A percentile compares a stretch with the other conserved stretches of the same genome.
Conservation (phyloP, 257 asterid genomes). For the Hygrophila difformis region DNA sequence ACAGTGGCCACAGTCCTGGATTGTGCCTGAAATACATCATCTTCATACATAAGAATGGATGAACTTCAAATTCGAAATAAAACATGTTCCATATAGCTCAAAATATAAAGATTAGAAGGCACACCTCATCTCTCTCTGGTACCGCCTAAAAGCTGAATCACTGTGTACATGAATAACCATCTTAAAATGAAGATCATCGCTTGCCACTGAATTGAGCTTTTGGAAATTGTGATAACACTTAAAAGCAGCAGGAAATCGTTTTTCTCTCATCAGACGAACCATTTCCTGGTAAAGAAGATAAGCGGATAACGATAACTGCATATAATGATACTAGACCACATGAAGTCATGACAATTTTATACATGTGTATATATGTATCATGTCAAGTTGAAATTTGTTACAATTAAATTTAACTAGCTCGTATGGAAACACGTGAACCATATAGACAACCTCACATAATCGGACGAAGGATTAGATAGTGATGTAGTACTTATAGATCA, state of each 20-base stretch:
- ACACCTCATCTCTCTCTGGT: conserved; percentile 96
- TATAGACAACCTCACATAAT: no score
- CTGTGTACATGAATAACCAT: conserved; percentile 92
- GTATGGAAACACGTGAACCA: no score
- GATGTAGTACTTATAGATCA: background rate
- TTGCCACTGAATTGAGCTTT: conserved; percentile 43
- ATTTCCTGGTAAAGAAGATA: conserved; percentile 59
- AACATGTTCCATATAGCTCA: conserved; percentile 12
- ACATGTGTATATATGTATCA: no score
- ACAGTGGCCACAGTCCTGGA: conserved; percentile 92
- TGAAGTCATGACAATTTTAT: no score
- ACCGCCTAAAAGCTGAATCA: conserved; percentile 84
- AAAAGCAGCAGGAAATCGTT: conserved; percentile 72
- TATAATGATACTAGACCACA: conserved; percentile 7
- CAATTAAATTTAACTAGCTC: background rate
- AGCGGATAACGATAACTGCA: conserved; percentile 9
- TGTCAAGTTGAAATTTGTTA: conserved; percentile 15
- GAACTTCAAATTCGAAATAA: conserved; percentile 3
- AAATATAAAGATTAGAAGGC: conserved; percentile 9
- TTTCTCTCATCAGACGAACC: conserved; percentile 73
- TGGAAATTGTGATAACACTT: conserved; percentile 81
- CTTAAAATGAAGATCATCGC: conserved; percentile 73
- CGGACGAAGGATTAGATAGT: background rate
- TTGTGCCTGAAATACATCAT: conserved; percentile 48
- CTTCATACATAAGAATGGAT: conserved; percentile 11